Evolutionary conservation across 2,329 filamentous ascomycete species (phyloP).

Genomic region (Fusarium austroafricanum): DNA sequence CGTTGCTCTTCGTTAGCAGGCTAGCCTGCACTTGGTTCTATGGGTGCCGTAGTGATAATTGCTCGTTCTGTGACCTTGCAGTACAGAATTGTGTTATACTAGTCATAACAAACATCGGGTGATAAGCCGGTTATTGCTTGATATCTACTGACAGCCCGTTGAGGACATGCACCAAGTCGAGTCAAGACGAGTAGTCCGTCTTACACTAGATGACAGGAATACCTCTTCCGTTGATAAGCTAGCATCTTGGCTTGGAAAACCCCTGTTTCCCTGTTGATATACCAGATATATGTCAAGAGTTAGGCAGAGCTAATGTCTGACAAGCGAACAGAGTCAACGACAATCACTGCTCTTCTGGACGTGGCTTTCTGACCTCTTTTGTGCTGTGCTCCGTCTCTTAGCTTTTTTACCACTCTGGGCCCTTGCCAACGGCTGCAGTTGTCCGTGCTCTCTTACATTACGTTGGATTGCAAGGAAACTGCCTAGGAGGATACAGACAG

Average conservation of each 20-base stretch:
- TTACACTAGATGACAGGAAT: conserved; percentile 16
- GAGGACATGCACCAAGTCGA: conserved; percentile 3
- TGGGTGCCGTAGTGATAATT: neutral
- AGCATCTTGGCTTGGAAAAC: conserved; percentile 10
- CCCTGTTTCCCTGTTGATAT: conserved; percentile 21
- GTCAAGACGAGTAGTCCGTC: conserved; percentile 15
- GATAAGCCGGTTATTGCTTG: neutral
- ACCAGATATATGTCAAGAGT: conserved; percentile 13
- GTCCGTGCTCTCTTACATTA: conserved; percentile 32
- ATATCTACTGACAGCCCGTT: neutral
- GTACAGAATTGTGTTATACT: conserved; percentile 1
- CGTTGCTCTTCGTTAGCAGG: neutral
- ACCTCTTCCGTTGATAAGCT: conserved; percentile 13
- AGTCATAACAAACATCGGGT: conserved; percentile 8
- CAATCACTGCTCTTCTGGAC: conserved; percentile 35
- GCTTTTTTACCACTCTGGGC: conserved; percentile 18
- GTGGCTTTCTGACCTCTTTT: conserved; percentile 30
- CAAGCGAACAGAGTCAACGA: conserved; percentile 7
- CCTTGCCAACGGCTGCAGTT: conserved; percentile 31
- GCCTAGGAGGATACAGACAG: conserved; percentile 16
- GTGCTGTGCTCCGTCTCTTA: conserved; percentile 13
- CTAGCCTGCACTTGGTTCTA: conserved; percentile 2
- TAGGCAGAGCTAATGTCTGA: conserved; percentile 4
- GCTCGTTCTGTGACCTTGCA: neutral
- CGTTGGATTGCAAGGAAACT: conserved; percentile 24